A percentile compares a stretch with the other conserved stretches of the same genome.
phyloP scores from a whole-genome alignment of 345 rosid genomes.

The Ceriops tagal region DNA sequence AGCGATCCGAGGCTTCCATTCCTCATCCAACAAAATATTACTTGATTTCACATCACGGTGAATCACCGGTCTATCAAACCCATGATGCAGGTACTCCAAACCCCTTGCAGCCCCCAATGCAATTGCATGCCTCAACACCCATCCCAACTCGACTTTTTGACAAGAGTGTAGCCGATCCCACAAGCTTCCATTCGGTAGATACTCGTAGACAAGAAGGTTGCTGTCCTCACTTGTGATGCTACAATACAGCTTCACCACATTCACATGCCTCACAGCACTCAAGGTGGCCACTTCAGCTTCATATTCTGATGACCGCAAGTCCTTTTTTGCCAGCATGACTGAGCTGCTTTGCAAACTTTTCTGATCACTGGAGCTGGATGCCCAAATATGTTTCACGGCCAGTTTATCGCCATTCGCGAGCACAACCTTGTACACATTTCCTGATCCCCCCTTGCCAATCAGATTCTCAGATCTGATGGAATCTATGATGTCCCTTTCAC shows the following conservation, averaged over 20 bases:
- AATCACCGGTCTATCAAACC: conserved; percentile 63
- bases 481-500: conserved; percentile 60
- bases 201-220: conserved; percentile 82
- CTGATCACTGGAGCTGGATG: conserved; percentile 16
- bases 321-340: conserved; percentile 38
- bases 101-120: conserved; percentile 84
- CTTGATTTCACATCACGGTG: conserved; percentile 89
- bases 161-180: conserved; percentile 77
- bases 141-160: conserved; percentile 46
- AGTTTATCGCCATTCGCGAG: conserved; percentile 52
- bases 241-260: conserved; percentile 78
- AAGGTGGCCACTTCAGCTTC: conserved; percentile 69
- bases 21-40: conserved; percentile 74
- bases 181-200: conserved; percentile 72
- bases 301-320: conserved; percentile 38
- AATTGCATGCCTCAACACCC: conserved; percentile 63
- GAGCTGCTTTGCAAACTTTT: conserved; percentile 42
- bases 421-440: conserved; percentile 72
- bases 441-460: conserved; percentile 87
- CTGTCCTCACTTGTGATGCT: conserved; percentile 87
- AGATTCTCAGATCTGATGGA: conserved; percentile 57
- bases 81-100: conserved; percentile 81
- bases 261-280: conserved; percentile 75
- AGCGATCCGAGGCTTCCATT: conserved; percentile 78
- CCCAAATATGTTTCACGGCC: conserved; percentile 83